Conservation (phyloP, 441 rosid genomes). For the Pelargonium cotyledonis region DNA sequence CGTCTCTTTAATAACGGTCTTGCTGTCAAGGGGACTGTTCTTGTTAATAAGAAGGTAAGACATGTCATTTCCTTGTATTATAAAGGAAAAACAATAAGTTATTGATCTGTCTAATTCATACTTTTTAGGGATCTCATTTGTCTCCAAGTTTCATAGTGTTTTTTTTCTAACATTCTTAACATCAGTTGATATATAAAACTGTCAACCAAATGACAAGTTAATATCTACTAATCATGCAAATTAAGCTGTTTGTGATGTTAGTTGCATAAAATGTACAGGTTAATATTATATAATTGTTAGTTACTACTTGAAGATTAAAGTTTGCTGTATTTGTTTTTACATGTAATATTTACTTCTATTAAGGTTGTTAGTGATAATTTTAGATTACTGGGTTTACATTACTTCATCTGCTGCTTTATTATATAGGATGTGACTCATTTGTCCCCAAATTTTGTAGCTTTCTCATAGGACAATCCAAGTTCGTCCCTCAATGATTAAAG, state of each 20-base stretch:
- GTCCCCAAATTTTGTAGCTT: slow-evolving; percentile 35
- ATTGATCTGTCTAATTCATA: background rate
- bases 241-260: background rate
- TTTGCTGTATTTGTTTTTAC: background rate
- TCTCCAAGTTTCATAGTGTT: background rate
- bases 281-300: background rate
- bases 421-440: slow-evolving; percentile 4
- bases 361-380: background rate
- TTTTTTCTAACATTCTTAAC: background rate
- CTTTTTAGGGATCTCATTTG: background rate
- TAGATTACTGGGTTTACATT: background rate
- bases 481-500: slow-evolving; percentile 70
- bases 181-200: background rate
- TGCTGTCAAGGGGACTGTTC: slow-evolving; percentile 74
- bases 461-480: slow-evolving; percentile 43
- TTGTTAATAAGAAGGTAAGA: slow-evolving; percentile 54
- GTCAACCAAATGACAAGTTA: background rate
- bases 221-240: background rate
- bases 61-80: background rate
- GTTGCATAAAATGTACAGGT: too few species aligned
- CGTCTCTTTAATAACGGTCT: slow-evolving; percentile 61
- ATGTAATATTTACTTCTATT: background rate
- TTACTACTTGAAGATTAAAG: background rate
- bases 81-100: background rate
- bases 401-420: background rate